Evolutionary conservation across 1,139 yeast genomes (phyloP).

Genomic region (Zygoascus sp.): DNA sequence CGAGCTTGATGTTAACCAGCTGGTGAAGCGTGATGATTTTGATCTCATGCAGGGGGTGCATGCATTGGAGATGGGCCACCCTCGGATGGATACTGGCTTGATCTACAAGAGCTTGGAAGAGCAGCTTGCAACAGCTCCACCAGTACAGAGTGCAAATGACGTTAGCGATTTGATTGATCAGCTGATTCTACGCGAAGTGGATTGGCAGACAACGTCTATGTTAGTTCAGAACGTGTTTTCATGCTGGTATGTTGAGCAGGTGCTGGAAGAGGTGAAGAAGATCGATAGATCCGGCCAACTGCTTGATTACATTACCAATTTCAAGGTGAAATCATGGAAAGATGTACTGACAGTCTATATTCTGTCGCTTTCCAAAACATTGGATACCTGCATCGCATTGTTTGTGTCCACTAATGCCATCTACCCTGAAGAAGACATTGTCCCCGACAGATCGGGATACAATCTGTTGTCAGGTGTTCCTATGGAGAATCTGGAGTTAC

Average conservation of each 20-base stretch:
- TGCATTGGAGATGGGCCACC: constrained; percentile 38
- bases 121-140: constrained; percentile 26
- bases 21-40: constrained; percentile 29
- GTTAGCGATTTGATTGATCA: constrained; percentile 31
- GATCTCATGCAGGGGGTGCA: constrained; percentile 34
- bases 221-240: constrained; percentile 36
- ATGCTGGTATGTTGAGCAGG: constrained; percentile 35
- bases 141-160: constrained; percentile 23
- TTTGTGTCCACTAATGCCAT: constrained; percentile 21
- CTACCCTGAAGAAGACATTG: constrained; percentile 34
- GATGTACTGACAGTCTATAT: constrained; percentile 26
- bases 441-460: constrained; percentile 21
- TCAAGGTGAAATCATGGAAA: constrained; percentile 20
- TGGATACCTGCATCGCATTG: constrained; percentile 22
- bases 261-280: constrained; percentile 22
- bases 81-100: constrained; percentile 40
- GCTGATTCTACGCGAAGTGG: constrained; percentile 32
- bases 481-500: constrained; percentile 21
- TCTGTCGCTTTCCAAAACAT: constrained; percentile 27
- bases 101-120: constrained; percentile 27
- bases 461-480: constrained; percentile 24
- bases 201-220: constrained; percentile 39
- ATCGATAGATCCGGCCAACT: constrained; percentile 13
- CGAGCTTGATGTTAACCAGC: constrained; percentile 30
- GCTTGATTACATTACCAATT: constrained; percentile 13